These are phyloP conservation scores for Xerocomellus dryophilus DNA, from an alignment of 768 basidiomycete genomes.

Conservation along the genomic window DNA sequence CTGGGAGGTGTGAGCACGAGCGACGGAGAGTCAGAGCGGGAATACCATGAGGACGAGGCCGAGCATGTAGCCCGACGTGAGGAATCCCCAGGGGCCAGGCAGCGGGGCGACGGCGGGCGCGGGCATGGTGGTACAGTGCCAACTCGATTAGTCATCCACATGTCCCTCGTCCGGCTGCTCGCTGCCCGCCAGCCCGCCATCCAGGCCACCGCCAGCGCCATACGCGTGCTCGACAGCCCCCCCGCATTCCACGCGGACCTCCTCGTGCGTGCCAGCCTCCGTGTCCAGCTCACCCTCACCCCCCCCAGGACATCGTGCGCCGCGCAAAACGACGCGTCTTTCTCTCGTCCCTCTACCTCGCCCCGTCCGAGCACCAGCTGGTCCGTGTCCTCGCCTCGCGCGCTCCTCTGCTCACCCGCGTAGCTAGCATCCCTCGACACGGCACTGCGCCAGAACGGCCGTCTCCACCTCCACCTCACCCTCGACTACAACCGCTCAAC, in stretches of 20 bases:
- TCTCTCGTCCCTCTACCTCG: constrained; percentile 88
- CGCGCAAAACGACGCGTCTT: constrained; percentile 80
- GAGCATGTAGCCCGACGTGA: constrained; percentile 70
- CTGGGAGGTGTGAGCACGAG: constrained; percentile 33
- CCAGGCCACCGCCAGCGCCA: constrained; percentile 40
- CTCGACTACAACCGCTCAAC: constrained; percentile 81
- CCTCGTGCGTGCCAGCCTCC: constrained; percentile 41
- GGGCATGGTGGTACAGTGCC: background rate
- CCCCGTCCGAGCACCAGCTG: constrained; percentile 71
- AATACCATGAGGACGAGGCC: constrained; percentile 65
- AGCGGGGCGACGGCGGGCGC: constrained; percentile 22
- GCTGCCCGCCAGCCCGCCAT: constrained; percentile 48
- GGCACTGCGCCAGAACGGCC: constrained; percentile 55
- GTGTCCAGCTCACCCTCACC: background rate
- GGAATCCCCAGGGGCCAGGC: constrained; percentile 68
- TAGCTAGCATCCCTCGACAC: constrained; percentile 68
- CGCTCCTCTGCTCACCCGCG: background rate
- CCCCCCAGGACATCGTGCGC: constrained; percentile 63
- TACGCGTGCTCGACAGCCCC: constrained; percentile 57
- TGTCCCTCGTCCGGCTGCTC: constrained; percentile 25
- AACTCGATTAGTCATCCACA: constrained; percentile 22
- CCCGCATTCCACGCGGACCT: constrained; percentile 53
- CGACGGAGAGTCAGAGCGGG: background rate
- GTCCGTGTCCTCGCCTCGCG: constrained; percentile 44
- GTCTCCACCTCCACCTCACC: constrained; percentile 66